Percentiles rank a stretch among this genome's conserved stretches.
Conservation (phyloP, 345 rosid species). For the Viola odorata region DNA sequence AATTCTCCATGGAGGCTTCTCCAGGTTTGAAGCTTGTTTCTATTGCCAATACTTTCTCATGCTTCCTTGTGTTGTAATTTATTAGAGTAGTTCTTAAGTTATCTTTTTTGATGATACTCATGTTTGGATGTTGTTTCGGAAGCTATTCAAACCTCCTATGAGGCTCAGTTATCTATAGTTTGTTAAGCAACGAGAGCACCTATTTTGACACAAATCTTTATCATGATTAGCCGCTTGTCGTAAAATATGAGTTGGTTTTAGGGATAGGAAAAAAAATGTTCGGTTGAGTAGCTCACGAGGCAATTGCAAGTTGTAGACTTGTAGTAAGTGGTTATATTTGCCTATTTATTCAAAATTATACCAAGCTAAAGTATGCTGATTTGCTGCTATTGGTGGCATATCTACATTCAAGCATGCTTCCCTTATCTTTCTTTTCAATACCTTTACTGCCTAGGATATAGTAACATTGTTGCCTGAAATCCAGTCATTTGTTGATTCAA, state of each 20-base stretch:
- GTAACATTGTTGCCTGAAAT: neutral
- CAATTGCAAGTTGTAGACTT: too few species aligned
- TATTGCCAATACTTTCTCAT: neutral
- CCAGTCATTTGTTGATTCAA: neutral
- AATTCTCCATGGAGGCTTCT: conserved; percentile 91
- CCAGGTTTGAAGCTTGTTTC: conserved; percentile 41
- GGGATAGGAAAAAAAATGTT: neutral
- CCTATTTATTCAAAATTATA: too few species aligned
- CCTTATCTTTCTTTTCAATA: too few species aligned
- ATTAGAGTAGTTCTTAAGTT: neutral
- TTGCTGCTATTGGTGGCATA: too few species aligned
- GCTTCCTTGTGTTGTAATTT: neutral
- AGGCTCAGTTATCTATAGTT: too few species aligned
- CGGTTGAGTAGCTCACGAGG: neutral
- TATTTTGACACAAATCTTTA: neutral
- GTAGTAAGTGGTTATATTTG: too few species aligned
- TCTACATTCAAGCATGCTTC: too few species aligned
- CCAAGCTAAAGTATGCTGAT: too few species aligned
- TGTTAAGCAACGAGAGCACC: too few species aligned
- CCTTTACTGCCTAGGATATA: too few species aligned
- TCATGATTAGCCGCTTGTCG: neutral
- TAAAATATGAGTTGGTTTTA: neutral
- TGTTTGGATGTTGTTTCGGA: neutral
- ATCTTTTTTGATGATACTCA: too few species aligned
- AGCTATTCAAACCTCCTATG: neutral